Base-by-base conservation (phyloP, 2,329 filamentous ascomycete species). In the Fusarium sp. region DNA sequence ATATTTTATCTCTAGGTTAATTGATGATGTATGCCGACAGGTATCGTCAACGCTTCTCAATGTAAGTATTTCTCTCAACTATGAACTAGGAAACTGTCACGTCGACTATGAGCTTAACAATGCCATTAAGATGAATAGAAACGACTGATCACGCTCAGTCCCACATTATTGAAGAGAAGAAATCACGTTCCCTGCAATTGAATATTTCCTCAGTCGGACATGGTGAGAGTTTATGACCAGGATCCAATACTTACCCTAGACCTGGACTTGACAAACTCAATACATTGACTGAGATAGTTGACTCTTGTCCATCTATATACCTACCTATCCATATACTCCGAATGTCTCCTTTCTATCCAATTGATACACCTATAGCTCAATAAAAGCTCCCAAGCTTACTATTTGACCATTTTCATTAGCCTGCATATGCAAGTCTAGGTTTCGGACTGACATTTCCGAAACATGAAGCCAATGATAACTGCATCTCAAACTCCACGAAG, bases 331-430 rank as follows among this genome's bases (percentile, higher is more conserved):
- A 29, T 49, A 29, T 27, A 53, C 17, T 12, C 8, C 4, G 11
- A 20, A 53, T 20, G 17, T 9, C 46, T 12, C 7, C 11, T 7
- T 29, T 51, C 10, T 51, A 6, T 20, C 27, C 10, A 20, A 20
- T 20, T 14, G 6, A 51, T 51, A 29, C 0, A 1, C 20, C 6
- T 31, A 6, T 3, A 31, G 17, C 46, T 20, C 17, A 20, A 29
- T 33, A 5, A 2, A 31, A 53, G 11, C 1, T 12, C 14, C 11
- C 11, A 55, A 35, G 14, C 16, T 11, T 27, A 27, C 9, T 27
- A 27, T 56, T 29, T 35, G 12, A 1, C 51, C n/a, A 22, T 33
- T 92, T 93, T 0, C 6, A 24, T 29, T n/a, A 14, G 11, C 10
- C 31, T 36, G 51, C 35, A 27, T 58, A 38, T 58, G 53, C 31